Conservation (phyloP, 2,329 filamentous ascomycete species). For the Aspergillus fumigatiaffinis region DNA sequence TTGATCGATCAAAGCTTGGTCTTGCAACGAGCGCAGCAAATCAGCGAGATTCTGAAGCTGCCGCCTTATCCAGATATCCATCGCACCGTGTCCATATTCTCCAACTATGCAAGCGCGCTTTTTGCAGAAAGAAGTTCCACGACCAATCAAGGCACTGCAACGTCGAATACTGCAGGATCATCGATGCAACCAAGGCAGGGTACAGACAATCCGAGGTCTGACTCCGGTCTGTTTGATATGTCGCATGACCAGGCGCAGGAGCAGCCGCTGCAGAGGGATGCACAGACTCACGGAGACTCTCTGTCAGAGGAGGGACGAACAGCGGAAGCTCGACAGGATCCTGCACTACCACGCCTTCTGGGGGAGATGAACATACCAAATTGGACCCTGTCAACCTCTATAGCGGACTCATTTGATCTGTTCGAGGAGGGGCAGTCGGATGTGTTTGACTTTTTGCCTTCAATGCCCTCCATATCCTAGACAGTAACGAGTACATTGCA, state of each 20-base stretch:
- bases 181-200: neutral
- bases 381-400: conserved; percentile 34
- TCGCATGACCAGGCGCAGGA: neutral
- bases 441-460: conserved; percentile 34
- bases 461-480: conserved; percentile 29
- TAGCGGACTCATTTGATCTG: conserved; percentile 34
- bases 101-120: conserved; percentile 32
- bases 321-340: conserved; percentile 17
- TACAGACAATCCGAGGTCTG: neutral
- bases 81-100: conserved; percentile 35
- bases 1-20: conserved; percentile 29
- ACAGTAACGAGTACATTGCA: neutral
- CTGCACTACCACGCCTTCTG: conserved; percentile 17
- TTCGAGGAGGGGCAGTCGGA: conserved; percentile 36
- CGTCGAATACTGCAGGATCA: neutral
- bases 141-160: neutral
- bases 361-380: conserved; percentile 32
- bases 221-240: conserved; percentile 1
- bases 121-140: conserved; percentile 25
- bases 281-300: conserved; percentile 17
- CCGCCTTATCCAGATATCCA: conserved; percentile 38
- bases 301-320: conserved; percentile 11
- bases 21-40: conserved; percentile 28
- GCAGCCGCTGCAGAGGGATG: conserved; percentile 6
- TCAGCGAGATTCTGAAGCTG: conserved; percentile 33